Evolutionary conservation across 495 filamentous ascomycete species (phyloP), one percentile per base, ranked within the genome.

Genomic region (Hypoxylon subgilvum): DNA sequence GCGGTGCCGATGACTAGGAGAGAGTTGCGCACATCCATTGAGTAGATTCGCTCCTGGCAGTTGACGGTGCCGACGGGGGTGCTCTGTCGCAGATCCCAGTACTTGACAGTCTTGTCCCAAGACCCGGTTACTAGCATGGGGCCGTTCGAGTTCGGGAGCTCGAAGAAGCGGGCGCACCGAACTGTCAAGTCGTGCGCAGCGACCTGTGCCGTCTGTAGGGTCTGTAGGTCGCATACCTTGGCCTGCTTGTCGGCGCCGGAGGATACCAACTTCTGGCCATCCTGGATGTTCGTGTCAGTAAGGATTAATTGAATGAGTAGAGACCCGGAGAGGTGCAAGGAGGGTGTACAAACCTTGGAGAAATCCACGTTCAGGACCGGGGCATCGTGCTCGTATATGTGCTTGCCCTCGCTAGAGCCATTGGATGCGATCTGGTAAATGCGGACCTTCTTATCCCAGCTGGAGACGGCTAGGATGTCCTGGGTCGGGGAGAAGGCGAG

Each of bases 371-470:
- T 87, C 63, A 97, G 70, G 18, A 91, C 89, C 17, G 89, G 89
- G 27, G 78, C 86, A 50, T 91, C 86, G 74, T 87, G 84, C 51
- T 89, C 84, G 69, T 93, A 89, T 30, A 88, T 70, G 18, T 90
- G 88, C 67, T 90, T 93, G 32, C 88, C 89, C 72, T 85, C 79
- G 68, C 86, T 91, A 60, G 82, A 77, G 21, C 88, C 88, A 55
- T 82, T 80, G 32, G 77, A 74, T 49, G 86, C 86, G 72, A 94
- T 88, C 71, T 96, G 88, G 72, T 96, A 97, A 65, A 97, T 92
- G 64, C 89, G 87, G 60, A 96, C 89, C 63, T 90, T 92, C 72
- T 92, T 95, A 68, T 97, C 92, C 92, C 92, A 97, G 34, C 88
- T 92, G 43, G 90, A 80, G 31, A 94, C 88, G 22, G 92, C 92